phyloP scores from a whole-genome alignment of 1,139 yeast species.

The Pichia sp. region DNA sequence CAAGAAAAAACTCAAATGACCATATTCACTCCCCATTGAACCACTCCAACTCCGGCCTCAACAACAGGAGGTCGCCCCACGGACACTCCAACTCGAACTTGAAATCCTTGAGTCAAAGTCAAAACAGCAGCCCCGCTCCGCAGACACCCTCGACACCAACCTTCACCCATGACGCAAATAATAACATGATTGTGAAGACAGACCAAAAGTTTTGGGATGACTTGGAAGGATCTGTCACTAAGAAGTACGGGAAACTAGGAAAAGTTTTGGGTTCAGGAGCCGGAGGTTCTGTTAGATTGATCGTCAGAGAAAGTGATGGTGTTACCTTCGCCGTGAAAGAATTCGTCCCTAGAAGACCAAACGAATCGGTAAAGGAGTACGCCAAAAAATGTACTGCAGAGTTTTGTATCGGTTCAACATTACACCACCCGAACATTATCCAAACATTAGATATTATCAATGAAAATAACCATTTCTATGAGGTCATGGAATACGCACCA shows the following conservation, averaged over 20 bases:
- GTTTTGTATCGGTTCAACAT: constrained; percentile 88
- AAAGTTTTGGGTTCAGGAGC: constrained; percentile 94
- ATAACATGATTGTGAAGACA: constrained; percentile 35
- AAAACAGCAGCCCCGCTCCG: not conserved
- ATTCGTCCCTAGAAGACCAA: constrained; percentile 71
- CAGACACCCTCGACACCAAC: constrained; percentile 29
- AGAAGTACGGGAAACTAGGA: constrained; percentile 77
- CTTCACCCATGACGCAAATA: constrained; percentile 35
- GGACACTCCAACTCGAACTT: not conserved
- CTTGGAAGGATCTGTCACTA: constrained; percentile 53
- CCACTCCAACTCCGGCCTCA: constrained; percentile 1
- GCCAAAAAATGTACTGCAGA: constrained; percentile 94
- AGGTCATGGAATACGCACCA: constrained; percentile 95
- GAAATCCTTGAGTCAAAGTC: not conserved
- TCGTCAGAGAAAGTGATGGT: constrained; percentile 64
- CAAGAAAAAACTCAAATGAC: constrained; percentile 26
- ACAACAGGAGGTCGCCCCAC: not conserved
- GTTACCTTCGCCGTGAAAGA: constrained; percentile 88
- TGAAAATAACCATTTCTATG: constrained; percentile 81
- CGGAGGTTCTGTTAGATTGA: constrained; percentile 84
- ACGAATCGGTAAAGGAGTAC: constrained; percentile 79
- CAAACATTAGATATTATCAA: constrained; percentile 88
- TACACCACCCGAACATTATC: constrained; percentile 85
- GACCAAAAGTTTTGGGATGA: constrained; percentile 35
- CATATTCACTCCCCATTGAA: constrained; percentile 8